Base-by-base conservation (phyloP, 306 rosid genomes). In the Oemleria cerasiformis region DNA sequence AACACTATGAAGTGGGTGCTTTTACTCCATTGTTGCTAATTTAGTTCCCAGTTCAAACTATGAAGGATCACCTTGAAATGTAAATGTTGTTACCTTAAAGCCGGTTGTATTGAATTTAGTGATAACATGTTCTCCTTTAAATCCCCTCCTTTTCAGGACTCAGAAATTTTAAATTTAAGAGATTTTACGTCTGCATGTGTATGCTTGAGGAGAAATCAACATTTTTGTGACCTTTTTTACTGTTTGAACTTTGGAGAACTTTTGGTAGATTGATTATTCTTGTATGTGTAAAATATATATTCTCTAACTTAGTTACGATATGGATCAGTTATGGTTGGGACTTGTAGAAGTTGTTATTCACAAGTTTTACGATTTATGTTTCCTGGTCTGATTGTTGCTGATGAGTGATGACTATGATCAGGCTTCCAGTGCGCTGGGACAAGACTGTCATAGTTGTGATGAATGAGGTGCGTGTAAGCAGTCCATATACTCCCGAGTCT, bases 401-500 rank as follows among this genome's bases (percentile, higher is more conserved):
- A 39, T 60, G 14, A 60, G n/a, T 42, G 25, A 60, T 42, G 78
- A 36, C 72, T 67, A 74, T 59, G 42, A 3, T 62, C 88, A 94
- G 99, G 88, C 99, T 94, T 80, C 99, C 99, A 13, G 99, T 94
- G 51, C 92, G 92, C 65, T 94, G 99, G 99, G 99, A 94, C 84
- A 89, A 89, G 90, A 89, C 97, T 36, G 86, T 75, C 64, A 94
- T 94, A 76, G 96, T 94, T 85, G 99, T 94, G 82, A 85, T 94
- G 99, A 86, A 94, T 58, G 96, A 88, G 78, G 97, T 94, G 55
- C 92, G 97, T 12, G 97, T 94, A 38, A 60, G 88, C 88, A 89
- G 92, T 69, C 99, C 99, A 21, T 94, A 94, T 84, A 87, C 83
- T 67, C 79, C 97, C 5, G 99, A 91, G 68, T 91, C 91, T 78